These are phyloP conservation scores for Pseudogymnoascus sp. DNA, from an alignment of 2,329 filamentous ascomycete genomes.

Conservation along the genomic window DNA sequence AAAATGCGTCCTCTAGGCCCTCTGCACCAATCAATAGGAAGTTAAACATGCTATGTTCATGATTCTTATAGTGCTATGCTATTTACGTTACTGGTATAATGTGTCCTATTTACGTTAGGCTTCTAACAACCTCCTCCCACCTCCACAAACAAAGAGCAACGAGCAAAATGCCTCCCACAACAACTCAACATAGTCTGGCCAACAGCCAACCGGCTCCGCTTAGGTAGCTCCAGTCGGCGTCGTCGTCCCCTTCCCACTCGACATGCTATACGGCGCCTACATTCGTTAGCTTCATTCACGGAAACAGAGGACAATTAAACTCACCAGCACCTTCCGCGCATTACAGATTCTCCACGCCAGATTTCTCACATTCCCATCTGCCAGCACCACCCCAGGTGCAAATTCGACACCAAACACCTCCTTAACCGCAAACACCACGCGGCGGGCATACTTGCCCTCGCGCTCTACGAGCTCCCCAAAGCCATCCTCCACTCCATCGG, in stretches of 20 bases:
- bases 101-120: constrained; percentile 4
- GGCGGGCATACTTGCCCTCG: constrained; percentile 78
- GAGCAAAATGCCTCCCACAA: background rate
- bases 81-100: constrained; percentile 8
- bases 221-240: constrained; percentile 17
- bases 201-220: background rate
- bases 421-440: constrained; percentile 88
- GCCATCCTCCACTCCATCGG: constrained; percentile 65
- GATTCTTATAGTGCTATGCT: constrained; percentile 7
- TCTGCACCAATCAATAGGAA: background rate
- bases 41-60: background rate
- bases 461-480: constrained; percentile 82
- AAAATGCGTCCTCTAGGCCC: background rate
- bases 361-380: constrained; percentile 84
- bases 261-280: constrained; percentile 24
- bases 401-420: constrained; percentile 98
- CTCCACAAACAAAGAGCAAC: background rate
- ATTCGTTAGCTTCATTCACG: background rate
- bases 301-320: constrained; percentile 28
- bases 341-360: constrained; percentile 92
- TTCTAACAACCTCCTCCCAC: background rate
- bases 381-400: constrained; percentile 81
- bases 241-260: constrained; percentile 25
- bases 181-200: constrained; percentile 1
- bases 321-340: constrained; percentile 86